Conservation (phyloP, 2,329 filamentous ascomycete species). For the Fusarium sp. region DNA sequence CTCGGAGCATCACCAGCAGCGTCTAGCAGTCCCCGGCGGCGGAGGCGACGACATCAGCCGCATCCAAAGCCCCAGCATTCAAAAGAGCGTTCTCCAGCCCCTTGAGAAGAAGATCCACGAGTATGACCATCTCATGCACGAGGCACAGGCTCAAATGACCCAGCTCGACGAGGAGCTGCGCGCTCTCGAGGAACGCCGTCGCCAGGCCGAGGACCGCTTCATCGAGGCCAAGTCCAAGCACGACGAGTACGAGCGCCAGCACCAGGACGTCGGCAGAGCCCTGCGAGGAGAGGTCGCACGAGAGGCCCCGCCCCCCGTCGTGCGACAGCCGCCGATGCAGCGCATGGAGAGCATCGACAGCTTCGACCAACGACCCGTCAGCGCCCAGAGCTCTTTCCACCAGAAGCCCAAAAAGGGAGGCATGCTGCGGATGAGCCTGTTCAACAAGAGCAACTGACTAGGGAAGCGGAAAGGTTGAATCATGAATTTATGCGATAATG, state of each 20-base stretch:
- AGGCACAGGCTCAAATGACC: constrained; percentile 57
- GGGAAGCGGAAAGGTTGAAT: constrained; percentile 5
- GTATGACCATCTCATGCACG: constrained; percentile 58
- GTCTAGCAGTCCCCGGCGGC: constrained; percentile 35
- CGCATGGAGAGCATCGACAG: constrained; percentile 45
- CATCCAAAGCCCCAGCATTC: constrained; percentile 59
- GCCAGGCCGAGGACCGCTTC: constrained; percentile 57
- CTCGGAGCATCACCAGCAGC: constrained; percentile 35
- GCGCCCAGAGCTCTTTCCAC: constrained; percentile 39
- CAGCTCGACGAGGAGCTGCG: constrained; percentile 60
- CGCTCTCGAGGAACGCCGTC: constrained; percentile 56
- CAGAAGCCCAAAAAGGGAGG: constrained; percentile 38
- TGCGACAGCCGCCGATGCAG: constrained; percentile 29
- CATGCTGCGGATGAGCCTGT: constrained; percentile 42
- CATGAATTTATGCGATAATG: constrained; percentile 40
- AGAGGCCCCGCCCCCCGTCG: constrained; percentile 10
- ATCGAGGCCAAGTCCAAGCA: constrained; percentile 59
- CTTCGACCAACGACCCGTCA: constrained; percentile 40
- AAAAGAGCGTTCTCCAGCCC: constrained; percentile 59
- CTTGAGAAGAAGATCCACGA: constrained; percentile 60
- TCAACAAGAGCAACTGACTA: constrained; percentile 37
- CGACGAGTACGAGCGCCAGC: constrained; percentile 59
- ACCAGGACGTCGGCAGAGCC: constrained; percentile 57
- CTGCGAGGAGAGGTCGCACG: constrained; percentile 55
- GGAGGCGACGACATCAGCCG: constrained; percentile 54